These are phyloP conservation scores for Termitomyces sp. DNA, from an alignment of 768 basidiomycete species.

Conservation along the genomic window DNA sequence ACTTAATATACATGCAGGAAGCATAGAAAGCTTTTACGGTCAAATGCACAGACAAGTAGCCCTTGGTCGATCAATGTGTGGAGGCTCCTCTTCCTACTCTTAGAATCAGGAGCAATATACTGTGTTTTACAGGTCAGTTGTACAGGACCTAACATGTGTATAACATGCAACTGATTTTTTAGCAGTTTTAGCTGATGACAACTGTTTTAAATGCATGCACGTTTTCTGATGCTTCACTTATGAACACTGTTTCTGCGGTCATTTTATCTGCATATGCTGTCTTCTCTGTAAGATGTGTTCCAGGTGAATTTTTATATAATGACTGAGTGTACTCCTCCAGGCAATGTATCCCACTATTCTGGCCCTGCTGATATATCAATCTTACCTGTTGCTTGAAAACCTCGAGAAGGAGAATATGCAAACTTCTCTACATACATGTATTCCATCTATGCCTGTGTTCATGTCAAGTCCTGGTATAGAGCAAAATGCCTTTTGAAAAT, in stretches of 20 bases:
- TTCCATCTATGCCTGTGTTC: slow-evolving; percentile 3
- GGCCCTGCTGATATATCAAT: background rate
- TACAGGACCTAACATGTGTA: background rate
- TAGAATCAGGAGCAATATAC: slow-evolving; percentile 4
- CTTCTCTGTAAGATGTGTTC: background rate
- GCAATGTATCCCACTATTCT: slow-evolving; percentile 6
- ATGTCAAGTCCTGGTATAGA: background rate
- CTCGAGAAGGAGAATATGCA: background rate
- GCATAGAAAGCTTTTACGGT: background rate
- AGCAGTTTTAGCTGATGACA: background rate
- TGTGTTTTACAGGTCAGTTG: background rate
- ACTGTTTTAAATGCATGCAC: background rate
- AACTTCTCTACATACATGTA: background rate
- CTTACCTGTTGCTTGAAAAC: background rate
- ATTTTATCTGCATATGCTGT: slow-evolving; percentile 3
- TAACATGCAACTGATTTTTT: background rate
- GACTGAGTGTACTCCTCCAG: background rate
- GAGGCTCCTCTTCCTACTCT: background rate
- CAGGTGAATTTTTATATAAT: background rate
- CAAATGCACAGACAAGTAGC: background rate
- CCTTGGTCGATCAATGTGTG: background rate
- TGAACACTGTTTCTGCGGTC: background rate
- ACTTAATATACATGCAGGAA: background rate
- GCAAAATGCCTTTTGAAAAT: background rate
- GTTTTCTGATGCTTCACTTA: background rate